phyloP scores from a whole-genome alignment of 129 eudicot genomes.

The Pulicaria dysenterica region DNA sequence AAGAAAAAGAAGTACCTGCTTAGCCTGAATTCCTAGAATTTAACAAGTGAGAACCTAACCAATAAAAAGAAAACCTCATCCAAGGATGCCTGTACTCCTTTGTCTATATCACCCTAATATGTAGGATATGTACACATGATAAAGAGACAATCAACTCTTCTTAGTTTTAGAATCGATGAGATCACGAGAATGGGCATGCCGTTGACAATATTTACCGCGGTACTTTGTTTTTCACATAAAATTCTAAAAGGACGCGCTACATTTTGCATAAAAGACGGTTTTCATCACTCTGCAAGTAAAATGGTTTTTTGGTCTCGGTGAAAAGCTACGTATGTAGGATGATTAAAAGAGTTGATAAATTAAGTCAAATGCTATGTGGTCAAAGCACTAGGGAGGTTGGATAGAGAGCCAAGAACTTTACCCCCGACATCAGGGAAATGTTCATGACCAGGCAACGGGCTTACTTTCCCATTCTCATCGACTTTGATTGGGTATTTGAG shows the following conservation, averaged over 20 bases:
- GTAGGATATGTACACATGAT: conserved; percentile 8
- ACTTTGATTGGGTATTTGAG: conserved; percentile 76
- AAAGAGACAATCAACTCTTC: conserved; percentile 17
- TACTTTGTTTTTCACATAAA: not conserved
- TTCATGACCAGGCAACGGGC: conserved; percentile 61
- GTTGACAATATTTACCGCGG: not conserved
- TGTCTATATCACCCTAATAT: conserved; percentile 17
- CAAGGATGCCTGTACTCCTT: not conserved
- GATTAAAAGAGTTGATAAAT: conserved; percentile 22
- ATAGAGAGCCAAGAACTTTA: conserved; percentile 68
- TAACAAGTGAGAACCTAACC: conserved; percentile 11
- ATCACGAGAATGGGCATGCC: not conserved
- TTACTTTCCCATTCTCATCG: conserved; percentile 59
- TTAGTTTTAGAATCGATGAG: not conserved
- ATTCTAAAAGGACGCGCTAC: no score
- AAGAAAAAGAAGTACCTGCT: not conserved
- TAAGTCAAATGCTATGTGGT: conserved; percentile 40
- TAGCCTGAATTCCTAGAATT: not conserved
- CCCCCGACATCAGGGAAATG: conserved; percentile 83
- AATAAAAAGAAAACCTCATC: conserved; percentile 11
- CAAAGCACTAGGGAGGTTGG: conserved; percentile 71
- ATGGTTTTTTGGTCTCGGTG: not conserved
- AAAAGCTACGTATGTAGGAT: conserved; percentile 16
- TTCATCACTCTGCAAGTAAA: not conserved
- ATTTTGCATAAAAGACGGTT: no score